Percentiles rank a stretch among this genome's conserved stretches.
phyloP scores from a whole-genome alignment of 2,329 filamentous ascomycete species.

The Stachybotrys echinatus region DNA sequence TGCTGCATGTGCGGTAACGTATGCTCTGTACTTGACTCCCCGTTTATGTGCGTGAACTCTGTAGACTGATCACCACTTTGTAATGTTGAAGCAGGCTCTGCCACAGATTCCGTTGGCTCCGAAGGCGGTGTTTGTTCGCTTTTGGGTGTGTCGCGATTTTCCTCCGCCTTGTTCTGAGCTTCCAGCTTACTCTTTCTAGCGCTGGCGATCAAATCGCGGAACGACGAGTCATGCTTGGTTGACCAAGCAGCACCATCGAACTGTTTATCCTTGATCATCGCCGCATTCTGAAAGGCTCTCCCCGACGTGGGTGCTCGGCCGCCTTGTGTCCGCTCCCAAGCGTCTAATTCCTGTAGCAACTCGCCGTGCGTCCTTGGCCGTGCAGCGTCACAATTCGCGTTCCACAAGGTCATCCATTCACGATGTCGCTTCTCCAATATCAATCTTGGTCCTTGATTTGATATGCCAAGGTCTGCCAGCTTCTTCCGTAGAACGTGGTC shows the following conservation, averaged over 20 bases:
- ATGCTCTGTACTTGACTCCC: not conserved
- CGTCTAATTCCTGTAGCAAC: constrained; percentile 71
- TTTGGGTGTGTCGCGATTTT: not conserved
- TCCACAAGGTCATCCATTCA: constrained; percentile 95
- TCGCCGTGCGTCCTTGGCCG: constrained; percentile 65
- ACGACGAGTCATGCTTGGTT: constrained; percentile 65
- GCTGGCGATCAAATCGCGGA: constrained; percentile 72
- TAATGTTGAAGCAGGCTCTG: not conserved
- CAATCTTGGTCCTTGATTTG: constrained; percentile 59
- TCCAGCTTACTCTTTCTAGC: constrained; percentile 55
- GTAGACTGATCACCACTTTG: not conserved
- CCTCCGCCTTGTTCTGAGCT: constrained; percentile 20
- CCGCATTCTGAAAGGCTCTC: constrained; percentile 29
- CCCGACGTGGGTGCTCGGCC: constrained; percentile 43
- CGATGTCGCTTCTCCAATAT: constrained; percentile 76
- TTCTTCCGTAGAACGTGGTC: constrained; percentile 76
- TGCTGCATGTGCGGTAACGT: not conserved
- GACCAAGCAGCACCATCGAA: constrained; percentile 80
- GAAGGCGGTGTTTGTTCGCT: not conserved
- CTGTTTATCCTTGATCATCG: constrained; percentile 73
- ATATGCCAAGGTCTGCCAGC: constrained; percentile 73
- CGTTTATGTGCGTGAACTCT: not conserved
- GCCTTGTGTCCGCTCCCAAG: constrained; percentile 83
- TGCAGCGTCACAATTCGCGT: constrained; percentile 88
- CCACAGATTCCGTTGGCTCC: not conserved